These are phyloP conservation scores for Apophysomyces ossiformis DNA, from an alignment of 371 early-diverging fungal genomes.

Conservation along the genomic window DNA sequence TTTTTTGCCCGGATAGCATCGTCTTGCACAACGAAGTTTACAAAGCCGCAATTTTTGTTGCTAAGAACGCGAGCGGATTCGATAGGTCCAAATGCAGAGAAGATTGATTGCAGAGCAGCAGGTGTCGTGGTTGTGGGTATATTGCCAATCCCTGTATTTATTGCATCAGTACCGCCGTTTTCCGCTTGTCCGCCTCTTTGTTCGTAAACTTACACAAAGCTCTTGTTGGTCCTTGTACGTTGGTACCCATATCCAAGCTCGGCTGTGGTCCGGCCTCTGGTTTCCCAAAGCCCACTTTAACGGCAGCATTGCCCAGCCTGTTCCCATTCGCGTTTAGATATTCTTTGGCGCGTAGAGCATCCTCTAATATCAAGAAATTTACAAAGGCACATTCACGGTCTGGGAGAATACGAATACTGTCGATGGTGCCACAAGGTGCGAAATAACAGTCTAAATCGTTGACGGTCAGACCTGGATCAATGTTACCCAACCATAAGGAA, in stretches of 20 bases:
- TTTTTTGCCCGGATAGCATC: conserved; percentile 89
- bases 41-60: conserved; percentile 96
- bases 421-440: conserved; percentile 88
- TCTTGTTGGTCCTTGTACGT: conserved; percentile 37
- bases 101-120: conserved; percentile 72
- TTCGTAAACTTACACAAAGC: conserved; percentile 33
- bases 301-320: conserved; percentile 64
- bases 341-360: conserved; percentile 87
- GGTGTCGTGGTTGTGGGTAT: conserved; percentile 83
- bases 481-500: conserved; percentile 94
- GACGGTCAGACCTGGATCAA: conserved; percentile 76
- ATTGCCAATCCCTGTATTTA: conserved; percentile 87
- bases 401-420: conserved; percentile 87
- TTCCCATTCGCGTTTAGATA: conserved; percentile 71
- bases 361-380: conserved; percentile 56
- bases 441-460: conserved; percentile 83
- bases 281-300: conserved; percentile 91
- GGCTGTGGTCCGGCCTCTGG: conserved; percentile 62
- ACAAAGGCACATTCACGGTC: conserved; percentile 64
- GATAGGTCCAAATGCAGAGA: conserved; percentile 80
- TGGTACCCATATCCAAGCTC: conserved; percentile 16
- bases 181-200: neutral
- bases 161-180: neutral
- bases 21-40: conserved; percentile 87
- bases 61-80: conserved; percentile 92